Percentiles rank a stretch among this genome's conserved stretches.
These are phyloP conservation scores for Tricholoma furcatifolium DNA, from an alignment of 768 basidiomycete genomes.

Conservation along the genomic window DNA sequence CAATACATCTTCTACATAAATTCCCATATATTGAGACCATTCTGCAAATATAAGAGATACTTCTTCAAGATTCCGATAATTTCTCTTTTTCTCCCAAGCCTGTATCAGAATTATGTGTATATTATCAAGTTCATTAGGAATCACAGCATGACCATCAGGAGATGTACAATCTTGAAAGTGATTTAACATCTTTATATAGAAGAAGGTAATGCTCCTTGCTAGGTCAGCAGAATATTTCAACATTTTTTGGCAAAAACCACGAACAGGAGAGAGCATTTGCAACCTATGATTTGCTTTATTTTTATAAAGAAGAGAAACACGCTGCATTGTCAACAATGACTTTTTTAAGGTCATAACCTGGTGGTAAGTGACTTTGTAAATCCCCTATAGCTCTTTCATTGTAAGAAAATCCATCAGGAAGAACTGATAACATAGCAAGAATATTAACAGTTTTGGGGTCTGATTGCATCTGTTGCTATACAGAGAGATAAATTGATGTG, in stretches of 20 bases:
- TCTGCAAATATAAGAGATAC: background rate
- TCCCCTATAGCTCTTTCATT: too few relatives aligned
- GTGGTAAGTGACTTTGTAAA: background rate
- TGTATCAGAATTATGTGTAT: background rate
- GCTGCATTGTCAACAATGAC: conserved; percentile 1
- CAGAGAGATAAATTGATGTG: conserved; percentile 19
- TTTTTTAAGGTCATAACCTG: background rate
- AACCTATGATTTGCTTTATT: background rate
- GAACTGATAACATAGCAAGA: conserved; percentile 19
- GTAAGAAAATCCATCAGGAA: conserved; percentile 15
- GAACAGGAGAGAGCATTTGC: background rate
- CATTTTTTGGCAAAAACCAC: too few relatives aligned
- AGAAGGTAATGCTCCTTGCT: background rate
- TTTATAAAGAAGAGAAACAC: background rate
- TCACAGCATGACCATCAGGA: background rate
- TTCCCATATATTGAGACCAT: background rate
- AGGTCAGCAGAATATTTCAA: background rate
- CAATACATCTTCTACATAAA: too few relatives aligned
- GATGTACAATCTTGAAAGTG: background rate
- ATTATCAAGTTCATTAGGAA: background rate
- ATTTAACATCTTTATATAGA: background rate
- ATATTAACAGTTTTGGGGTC: conserved; percentile 5
- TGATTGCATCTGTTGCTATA: conserved; percentile 17
- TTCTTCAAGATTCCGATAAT: background rate
- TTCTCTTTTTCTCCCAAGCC: background rate